A percentile compares a stretch with the other conserved stretches of the same genome.
Evolutionary conservation across 2,329 filamentous ascomycete genomes (phyloP).

Genomic region (Colletotrichum viniferum): DNA sequence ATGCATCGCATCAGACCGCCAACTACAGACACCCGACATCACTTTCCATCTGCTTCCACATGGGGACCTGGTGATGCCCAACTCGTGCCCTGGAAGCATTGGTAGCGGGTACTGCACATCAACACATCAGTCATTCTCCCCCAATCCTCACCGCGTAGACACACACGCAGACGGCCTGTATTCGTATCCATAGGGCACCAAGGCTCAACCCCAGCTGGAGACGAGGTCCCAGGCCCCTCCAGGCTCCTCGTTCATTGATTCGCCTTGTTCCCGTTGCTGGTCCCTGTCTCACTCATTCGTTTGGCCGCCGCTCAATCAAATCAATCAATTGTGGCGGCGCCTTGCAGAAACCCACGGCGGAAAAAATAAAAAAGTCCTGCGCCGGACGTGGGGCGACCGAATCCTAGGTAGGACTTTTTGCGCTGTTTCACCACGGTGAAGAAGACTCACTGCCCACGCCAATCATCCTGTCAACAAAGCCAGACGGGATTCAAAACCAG

Average conservation of each 20-base stretch:
- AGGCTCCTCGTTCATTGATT: background rate
- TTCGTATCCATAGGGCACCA: background rate
- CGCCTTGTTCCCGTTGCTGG: background rate
- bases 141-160: background rate
- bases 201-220: background rate
- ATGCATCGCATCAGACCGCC: background rate
- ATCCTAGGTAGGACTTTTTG: constrained; percentile 20
- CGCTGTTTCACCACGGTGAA: constrained; percentile 15
- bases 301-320: background rate
- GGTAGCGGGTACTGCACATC: background rate
- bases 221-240: background rate
- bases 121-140: background rate
- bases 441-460: constrained; percentile 15
- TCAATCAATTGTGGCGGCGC: background rate
- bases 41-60: background rate
- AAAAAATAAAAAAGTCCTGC: constrained; percentile 3
- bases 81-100: background rate
- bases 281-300: background rate
- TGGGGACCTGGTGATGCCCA: background rate
- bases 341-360: background rate
- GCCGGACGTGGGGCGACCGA: constrained; percentile 1
- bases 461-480: background rate
- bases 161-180: background rate
- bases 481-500: background rate
- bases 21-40: background rate